Percentiles rank a stretch among this genome's conserved stretches.
phyloP scores from a whole-genome alignment of 192 early-diverging fungal genomes.

The Helicostylum pulchrum region DNA sequence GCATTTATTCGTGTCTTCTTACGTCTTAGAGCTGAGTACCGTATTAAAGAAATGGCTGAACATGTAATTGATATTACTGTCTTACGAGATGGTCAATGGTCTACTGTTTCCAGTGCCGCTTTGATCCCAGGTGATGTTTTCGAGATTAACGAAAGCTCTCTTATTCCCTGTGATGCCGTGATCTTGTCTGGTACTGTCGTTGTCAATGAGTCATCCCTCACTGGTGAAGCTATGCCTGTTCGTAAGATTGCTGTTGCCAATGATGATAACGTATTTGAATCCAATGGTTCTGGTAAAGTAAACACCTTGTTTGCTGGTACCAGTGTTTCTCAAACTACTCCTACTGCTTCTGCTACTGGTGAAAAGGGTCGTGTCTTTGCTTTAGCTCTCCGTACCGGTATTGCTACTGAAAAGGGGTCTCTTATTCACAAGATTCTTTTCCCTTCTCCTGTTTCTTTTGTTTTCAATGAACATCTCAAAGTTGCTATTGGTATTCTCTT shows the following conservation, averaged over 20 bases:
- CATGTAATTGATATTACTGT: slow-evolving; percentile 45
- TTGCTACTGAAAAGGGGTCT: slow-evolving; percentile 62
- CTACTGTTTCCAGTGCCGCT: slow-evolving; percentile 44
- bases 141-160: slow-evolving; percentile 39
- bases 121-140: slow-evolving; percentile 71
- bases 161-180: slow-evolving; percentile 66
- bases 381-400: slow-evolving; percentile 65
- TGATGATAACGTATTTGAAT: slow-evolving; percentile 45
- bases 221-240: slow-evolving; percentile 79
- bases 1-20: slow-evolving; percentile 58
- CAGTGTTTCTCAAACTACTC: slow-evolving; percentile 54
- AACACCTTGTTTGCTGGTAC: slow-evolving; percentile 72
- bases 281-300: slow-evolving; percentile 41
- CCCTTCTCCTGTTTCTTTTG: slow-evolving; percentile 66
- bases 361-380: slow-evolving; percentile 42
- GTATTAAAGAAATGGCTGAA: slow-evolving; percentile 59
- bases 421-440: slow-evolving; percentile 77
- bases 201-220: slow-evolving; percentile 71
- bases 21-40: slow-evolving; percentile 48
- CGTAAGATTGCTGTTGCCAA: slow-evolving; percentile 67
- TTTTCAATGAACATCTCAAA: slow-evolving; percentile 79
- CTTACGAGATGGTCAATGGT: slow-evolving; percentile 61
- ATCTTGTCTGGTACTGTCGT: slow-evolving; percentile 68
- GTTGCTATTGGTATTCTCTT: slow-evolving; percentile 63
- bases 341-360: slow-evolving; percentile 6